A percentile compares a stretch with the other conserved stretches of the same genome.
These are phyloP conservation scores for Salvia hispanica DNA, from an alignment of 257 asterid genomes.

Conservation along the genomic window DNA sequence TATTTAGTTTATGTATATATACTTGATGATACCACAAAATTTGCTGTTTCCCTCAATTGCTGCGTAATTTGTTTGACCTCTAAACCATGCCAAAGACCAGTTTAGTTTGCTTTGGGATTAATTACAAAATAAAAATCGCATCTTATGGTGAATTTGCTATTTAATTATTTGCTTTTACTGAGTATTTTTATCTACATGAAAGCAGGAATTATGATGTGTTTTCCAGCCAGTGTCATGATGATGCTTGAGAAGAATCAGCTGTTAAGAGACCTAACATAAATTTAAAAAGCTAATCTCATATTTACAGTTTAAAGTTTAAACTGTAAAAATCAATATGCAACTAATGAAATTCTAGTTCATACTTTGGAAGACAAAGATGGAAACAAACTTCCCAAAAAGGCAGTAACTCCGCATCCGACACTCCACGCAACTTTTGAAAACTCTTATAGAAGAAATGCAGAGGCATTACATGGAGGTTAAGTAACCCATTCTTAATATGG, in stretches of 20 bases:
- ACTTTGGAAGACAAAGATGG: background rate
- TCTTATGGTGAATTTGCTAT: background rate
- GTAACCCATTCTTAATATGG: background rate
- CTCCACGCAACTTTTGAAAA: background rate
- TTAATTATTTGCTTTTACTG: background rate
- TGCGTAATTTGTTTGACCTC: slow-evolving; percentile 2
- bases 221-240: background rate
- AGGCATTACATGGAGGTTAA: background rate
- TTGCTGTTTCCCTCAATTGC: background rate
- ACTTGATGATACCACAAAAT: background rate
- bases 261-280: background rate
- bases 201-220: background rate
- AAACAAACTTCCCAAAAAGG: background rate
- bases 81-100: background rate
- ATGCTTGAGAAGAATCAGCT: background rate
- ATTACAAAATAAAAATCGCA: background rate
- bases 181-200: background rate
- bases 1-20: background rate
- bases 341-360: background rate
- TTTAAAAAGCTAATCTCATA: background rate
- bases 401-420: background rate
- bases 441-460: background rate
- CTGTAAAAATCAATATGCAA: background rate
- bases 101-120: background rate
- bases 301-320: background rate